A percentile compares a stretch with the other conserved stretches of the same genome.
Evolutionary conservation across 2,329 filamentous ascomycete species (phyloP).

Genomic region (Trichoderma sp.): DNA sequence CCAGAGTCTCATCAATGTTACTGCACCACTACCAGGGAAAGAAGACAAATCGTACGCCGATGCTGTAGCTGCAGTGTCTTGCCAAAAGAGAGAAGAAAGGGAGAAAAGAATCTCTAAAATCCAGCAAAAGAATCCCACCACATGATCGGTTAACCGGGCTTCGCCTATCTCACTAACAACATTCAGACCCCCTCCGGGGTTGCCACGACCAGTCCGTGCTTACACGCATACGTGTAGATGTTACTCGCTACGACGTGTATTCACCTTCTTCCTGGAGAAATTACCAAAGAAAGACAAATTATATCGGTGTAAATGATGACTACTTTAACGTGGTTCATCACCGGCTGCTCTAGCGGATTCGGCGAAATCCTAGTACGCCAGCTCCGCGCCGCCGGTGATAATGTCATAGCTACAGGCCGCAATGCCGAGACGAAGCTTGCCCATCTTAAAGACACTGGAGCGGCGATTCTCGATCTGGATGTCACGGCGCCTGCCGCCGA

Average conservation of each 20-base stretch:
- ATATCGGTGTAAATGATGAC: not conserved
- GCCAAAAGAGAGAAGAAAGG: not conserved
- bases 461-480: slow-evolving; percentile 27
- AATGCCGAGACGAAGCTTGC: slow-evolving; percentile 36
- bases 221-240: not conserved
- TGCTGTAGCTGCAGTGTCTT: not conserved
- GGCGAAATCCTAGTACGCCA: slow-evolving; percentile 41
- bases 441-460: slow-evolving; percentile 34
- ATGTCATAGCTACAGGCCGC: slow-evolving; percentile 45
- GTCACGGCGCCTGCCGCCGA: slow-evolving; percentile 6
- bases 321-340: slow-evolving; percentile 41
- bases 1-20: not conserved
- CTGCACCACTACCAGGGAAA: not conserved
- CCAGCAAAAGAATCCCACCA: not conserved
- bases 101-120: not conserved
- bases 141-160: not conserved
- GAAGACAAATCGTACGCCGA: not conserved
- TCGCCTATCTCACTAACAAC: not conserved
- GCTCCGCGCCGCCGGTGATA: slow-evolving; percentile 40
- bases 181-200: not conserved
- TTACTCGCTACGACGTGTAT: not conserved
- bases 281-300: not conserved
- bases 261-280: not conserved
- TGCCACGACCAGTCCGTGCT: not conserved
- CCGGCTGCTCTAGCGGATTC: slow-evolving; percentile 47